A percentile compares a stretch with the other conserved stretches of the same genome.
phyloP scores from a whole-genome alignment of 306 rosid genomes.

The Fragaria iinumae region DNA sequence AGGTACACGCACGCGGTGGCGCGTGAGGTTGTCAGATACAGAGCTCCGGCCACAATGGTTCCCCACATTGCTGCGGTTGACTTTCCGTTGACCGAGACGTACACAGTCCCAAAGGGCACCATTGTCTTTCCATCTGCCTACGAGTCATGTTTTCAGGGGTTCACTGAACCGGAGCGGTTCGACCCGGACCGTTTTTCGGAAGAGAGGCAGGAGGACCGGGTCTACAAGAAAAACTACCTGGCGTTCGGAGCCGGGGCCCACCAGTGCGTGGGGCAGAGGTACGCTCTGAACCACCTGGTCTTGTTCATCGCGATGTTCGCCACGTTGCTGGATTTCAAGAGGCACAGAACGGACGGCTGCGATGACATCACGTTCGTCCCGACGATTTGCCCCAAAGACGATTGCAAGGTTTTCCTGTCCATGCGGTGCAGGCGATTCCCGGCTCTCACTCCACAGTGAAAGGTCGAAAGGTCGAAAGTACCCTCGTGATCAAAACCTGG shows the following conservation, averaged over 20 bases:
- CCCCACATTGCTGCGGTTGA: constrained; percentile 71
- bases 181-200: constrained; percentile 84
- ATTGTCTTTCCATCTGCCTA: constrained; percentile 78
- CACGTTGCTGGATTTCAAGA: constrained; percentile 68
- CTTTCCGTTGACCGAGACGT: constrained; percentile 56
- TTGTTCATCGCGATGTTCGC: constrained; percentile 81
- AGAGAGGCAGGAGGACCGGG: constrained; percentile 66
- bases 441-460: constrained; percentile 6
- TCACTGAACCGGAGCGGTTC: constrained; percentile 70
- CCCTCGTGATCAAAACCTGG: not conserved
- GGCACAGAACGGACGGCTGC: constrained; percentile 77
- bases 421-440: constrained; percentile 57
- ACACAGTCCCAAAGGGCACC: constrained; percentile 66
- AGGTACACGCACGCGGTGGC: constrained; percentile 87
- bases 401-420: constrained; percentile 61
- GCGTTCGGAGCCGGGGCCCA: constrained; percentile 95
- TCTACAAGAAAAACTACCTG: constrained; percentile 59
- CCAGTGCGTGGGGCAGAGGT: constrained; percentile 88
- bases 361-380: constrained; percentile 78
- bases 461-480: not conserved
- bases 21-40: constrained; percentile 72
- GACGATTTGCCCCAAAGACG: constrained; percentile 84
- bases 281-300: constrained; percentile 77
- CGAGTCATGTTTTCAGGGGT: constrained; percentile 85
- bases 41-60: constrained; percentile 81